Evolutionary conservation across 345 rosid genomes (phyloP).

Genomic region (Gossypium herbaceum): DNA sequence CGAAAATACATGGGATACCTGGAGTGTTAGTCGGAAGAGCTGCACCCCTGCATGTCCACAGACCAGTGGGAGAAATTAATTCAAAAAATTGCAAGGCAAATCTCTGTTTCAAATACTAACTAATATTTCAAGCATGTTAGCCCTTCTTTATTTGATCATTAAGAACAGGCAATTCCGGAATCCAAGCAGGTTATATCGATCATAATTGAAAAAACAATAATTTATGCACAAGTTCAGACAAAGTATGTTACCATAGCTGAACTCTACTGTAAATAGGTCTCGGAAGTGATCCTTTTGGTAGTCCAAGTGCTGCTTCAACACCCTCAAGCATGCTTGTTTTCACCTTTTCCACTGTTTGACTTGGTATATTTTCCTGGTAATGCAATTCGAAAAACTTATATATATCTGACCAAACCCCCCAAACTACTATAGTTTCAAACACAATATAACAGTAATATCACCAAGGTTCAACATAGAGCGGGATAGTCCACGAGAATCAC

Average conservation of each 20-base stretch:
- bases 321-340: slow-evolving; percentile 75
- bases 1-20: slow-evolving; percentile 65
- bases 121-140: background rate
- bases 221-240: background rate
- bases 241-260: slow-evolving; percentile 64
- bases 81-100: background rate
- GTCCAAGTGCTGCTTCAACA: slow-evolving; percentile 57
- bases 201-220: background rate
- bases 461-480: background rate
- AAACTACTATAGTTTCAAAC: background rate
- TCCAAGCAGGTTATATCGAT: background rate
- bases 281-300: slow-evolving; percentile 59
- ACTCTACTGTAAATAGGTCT: slow-evolving; percentile 52
- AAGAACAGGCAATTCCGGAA: background rate
- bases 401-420: background rate
- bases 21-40: slow-evolving; percentile 84
- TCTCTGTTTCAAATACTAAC: background rate
- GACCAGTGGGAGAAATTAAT: background rate
- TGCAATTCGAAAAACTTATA: background rate
- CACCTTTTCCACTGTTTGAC: slow-evolving; percentile 68
- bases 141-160: slow-evolving; percentile 1
- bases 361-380: slow-evolving; percentile 77
- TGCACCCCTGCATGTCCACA: slow-evolving; percentile 63
- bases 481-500: slow-evolving; percentile 16
- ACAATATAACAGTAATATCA: background rate